These are phyloP conservation scores for Eleusine coracana DNA, from an alignment of 176 grass and related monocot genomes.

Conservation along the genomic window DNA sequence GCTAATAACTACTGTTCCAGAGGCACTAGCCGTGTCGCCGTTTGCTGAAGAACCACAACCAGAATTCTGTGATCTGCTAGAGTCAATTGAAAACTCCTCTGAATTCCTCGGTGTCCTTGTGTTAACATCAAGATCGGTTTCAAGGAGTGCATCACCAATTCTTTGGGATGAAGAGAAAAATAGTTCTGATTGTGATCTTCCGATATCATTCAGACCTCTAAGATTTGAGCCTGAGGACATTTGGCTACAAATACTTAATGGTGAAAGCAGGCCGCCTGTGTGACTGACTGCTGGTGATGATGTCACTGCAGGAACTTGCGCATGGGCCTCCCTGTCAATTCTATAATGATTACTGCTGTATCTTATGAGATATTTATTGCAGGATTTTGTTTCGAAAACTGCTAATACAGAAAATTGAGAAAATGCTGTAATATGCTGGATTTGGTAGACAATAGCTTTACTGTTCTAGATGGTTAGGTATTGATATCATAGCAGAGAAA, in stretches of 20 bases:
- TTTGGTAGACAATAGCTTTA: not conserved
- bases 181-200: slow-evolving; percentile 2
- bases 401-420: not conserved
- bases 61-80: slow-evolving; percentile 1
- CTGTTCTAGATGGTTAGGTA: not conserved
- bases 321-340: slow-evolving; percentile 30
- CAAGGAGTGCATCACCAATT: not conserved
- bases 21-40: slow-evolving; percentile 1
- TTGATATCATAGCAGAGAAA: not conserved
- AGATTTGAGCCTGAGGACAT: not conserved
- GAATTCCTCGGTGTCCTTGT: not conserved
- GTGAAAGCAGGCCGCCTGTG: not conserved
- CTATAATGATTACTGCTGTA: not conserved
- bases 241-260: slow-evolving; percentile 30
- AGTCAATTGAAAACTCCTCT: not conserved
- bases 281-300: slow-evolving; percentile 25
- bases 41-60: not conserved
- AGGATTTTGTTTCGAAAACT: not conserved
- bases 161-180: not conserved
- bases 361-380: not conserved
- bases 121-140: not conserved
- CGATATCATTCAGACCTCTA: not conserved
- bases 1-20: not conserved
- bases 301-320: not conserved
- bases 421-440: not conserved